phyloP scores from a whole-genome alignment of 1,284 basidiomycete species.

The Ceratorhiza oryzae-sativae region DNA sequence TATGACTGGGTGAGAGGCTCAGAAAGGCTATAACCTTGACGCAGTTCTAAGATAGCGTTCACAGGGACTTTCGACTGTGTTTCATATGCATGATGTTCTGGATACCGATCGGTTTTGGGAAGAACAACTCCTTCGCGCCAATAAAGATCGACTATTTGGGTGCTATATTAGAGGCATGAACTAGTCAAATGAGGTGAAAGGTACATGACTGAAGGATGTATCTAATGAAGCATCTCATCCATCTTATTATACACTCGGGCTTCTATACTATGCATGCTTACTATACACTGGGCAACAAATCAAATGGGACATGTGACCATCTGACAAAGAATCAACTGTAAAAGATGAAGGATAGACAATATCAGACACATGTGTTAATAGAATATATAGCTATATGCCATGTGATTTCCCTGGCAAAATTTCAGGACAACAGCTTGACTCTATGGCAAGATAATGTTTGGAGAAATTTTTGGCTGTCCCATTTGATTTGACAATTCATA shows the following conservation, averaged over 20 bases:
- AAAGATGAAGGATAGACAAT: too few relatives aligned
- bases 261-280: conserved; percentile 41
- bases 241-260: conserved; percentile 7
- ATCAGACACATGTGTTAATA: too few relatives aligned
- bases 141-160: conserved; percentile 43
- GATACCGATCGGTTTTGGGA: conserved; percentile 43
- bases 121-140: conserved; percentile 41
- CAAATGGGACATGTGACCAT: too few relatives aligned
- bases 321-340: too few relatives aligned
- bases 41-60: not conserved
- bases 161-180: conserved; percentile 41
- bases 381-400: too few relatives aligned
- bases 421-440: too few relatives aligned
- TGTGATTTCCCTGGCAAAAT: too few relatives aligned
- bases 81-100: conserved; percentile 43
- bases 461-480: too few relatives aligned
- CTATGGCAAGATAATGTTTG: too few relatives aligned
- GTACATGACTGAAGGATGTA: not conserved
- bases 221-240: not conserved
- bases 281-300: conserved; percentile 32
- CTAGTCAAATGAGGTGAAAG: conserved; percentile 1
- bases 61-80: conserved; percentile 28
- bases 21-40: not conserved
- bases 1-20: conserved; percentile 40
- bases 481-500: too few relatives aligned